Evolutionary conservation across 306 rosid genomes (phyloP), one percentile per base, ranked within the genome.

Genomic region (Pyrus betulifolia): DNA sequence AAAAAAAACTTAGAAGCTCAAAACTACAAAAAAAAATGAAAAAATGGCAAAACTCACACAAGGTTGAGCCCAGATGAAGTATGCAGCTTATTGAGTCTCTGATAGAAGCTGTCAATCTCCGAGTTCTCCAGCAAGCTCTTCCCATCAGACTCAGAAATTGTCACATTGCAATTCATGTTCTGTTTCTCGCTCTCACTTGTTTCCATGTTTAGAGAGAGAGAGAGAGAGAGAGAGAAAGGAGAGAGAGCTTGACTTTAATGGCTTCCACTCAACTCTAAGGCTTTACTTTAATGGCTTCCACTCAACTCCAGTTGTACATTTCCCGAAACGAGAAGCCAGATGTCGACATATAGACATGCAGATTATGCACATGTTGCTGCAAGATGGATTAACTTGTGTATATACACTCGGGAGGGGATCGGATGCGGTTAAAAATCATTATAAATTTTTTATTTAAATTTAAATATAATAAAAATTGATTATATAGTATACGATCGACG

Each of bases 11-110:
- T 12, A 73, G 17, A 69, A 69, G 31, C 11, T 11, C 60, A 28
- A 69, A 38, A 27, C 70, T 22, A 5, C 4, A 2, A 15, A 49
- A 49, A 49, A 35, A 35, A 49, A 5, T 17, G 18, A 13, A 79
- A 70, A 68, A 4, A 22, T 44, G 44, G 38, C 22, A 49, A 27
- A 78, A 19, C 84, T 81, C 40, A 81, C 84, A 76, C 64, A 71
- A 81, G 84, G 69, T 81, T 81, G 45, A 76, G 72, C 22, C 84
- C 84, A 31, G 68, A 46, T 28, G 84, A 55, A 49, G 46, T 73
- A 22, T 76, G 72, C 74, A 81, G n/a, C 77, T 77, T 70, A 6
- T 10, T 22, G 8, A 81, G 84, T 60, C 58, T 81, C 38, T 76
- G 38, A 44, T 76, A 81, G 76, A 81, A 81, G 33, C 70, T 13